Evolutionary conservation across 257 asterid species (phyloP).

Genomic region (Nicotiana sylvestris): DNA sequence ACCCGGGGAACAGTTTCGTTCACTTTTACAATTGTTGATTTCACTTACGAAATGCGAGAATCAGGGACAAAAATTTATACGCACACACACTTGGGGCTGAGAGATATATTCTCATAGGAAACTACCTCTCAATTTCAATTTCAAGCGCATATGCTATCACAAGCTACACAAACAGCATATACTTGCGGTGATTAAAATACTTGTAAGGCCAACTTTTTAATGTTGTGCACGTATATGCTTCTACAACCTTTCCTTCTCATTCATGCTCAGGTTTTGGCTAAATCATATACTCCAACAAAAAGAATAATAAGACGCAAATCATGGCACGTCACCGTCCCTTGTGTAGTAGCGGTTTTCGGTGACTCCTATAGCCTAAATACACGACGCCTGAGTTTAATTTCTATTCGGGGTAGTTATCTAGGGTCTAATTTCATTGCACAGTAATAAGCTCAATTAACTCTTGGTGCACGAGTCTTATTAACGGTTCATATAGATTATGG

Average conservation of each 20-base stretch:
- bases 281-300: not conserved
- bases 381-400: too few relatives aligned
- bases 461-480: too few relatives aligned
- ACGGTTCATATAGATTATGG: too few relatives aligned
- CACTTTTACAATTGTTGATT: too few relatives aligned
- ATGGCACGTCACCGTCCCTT: not conserved
- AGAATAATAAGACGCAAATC: not conserved
- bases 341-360: not conserved
- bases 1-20: too few relatives aligned
- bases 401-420: too few relatives aligned
- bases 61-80: not conserved
- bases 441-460: too few relatives aligned
- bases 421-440: too few relatives aligned
- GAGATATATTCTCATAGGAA: not conserved
- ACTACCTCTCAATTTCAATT: not conserved
- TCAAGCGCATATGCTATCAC: not conserved
- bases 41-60: not conserved
- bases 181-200: constrained; percentile 11
- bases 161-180: not conserved
- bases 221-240: not conserved
- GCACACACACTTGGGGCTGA: not conserved
- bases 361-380: too few relatives aligned
- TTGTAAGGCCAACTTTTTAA: not conserved
- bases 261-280: not conserved
- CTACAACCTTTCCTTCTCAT: not conserved